Base-by-base conservation (phyloP, 2,329 filamentous ascomycete species). In the Colletotrichum spinosum region DNA sequence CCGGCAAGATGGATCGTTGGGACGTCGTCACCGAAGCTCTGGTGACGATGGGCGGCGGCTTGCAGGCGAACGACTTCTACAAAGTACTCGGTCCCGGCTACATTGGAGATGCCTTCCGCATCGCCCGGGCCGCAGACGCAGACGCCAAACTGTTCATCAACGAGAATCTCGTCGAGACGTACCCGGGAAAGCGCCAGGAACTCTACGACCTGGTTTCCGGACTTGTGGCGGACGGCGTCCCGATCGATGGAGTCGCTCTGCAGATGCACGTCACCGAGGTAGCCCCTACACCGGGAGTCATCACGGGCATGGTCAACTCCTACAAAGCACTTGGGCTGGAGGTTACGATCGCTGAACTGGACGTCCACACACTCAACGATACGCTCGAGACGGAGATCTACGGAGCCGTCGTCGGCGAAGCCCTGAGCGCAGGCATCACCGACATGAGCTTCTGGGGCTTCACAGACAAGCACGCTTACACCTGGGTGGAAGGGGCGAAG, bases 141-240 rank as follows among this genome's bases (percentile, higher is more conserved):
- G 71, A 77, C 60, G 89, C 88, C 2, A 90, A 89, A 77, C 82
- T 93, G 38, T 93, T 91, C 81, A 90, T 93, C 79, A 93, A 93
- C 77, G 90, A 84, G 77, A 91, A 90, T 79, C 83, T 91, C 54
- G 89, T 91, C 77, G 80, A 76, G 46, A 82, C 88, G 12, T 81
- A 70, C 68, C 83, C 84, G 70, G 79, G 83, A 66, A 93, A 93
- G 80, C 55, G 60, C 13, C 55, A 64, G 44, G 60, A 58, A 35
- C 50, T 64, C 13, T 64, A 58, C 54, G 49, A 64, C 35, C 33
- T 80, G 57, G 80, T 81, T 39, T 78, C 70, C 15, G 81, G 81
- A 51, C 86, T 90, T 79, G 80, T 85, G 4, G 74, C 72, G 34
- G 79, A 88, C 71, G 90, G 89, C 57, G 76, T 88, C 12, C 88